Base-by-base conservation (phyloP, 148 eudicot species). In the Amaranthus palmeri region DNA sequence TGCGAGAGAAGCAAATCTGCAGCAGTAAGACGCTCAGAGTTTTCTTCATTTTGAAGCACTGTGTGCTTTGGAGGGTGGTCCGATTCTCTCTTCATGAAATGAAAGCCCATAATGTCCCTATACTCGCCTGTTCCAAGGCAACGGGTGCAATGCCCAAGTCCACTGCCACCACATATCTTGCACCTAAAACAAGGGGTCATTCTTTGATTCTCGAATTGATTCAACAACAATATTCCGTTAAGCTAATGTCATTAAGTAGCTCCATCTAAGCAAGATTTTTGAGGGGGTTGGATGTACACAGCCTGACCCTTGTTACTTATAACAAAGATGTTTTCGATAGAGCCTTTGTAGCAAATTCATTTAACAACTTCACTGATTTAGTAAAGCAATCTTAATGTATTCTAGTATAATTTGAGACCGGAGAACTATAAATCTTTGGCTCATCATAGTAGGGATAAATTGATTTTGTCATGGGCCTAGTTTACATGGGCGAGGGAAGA, bases 121-220 rank as follows among this genome's bases (percentile, higher is more conserved):
- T 93, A 88, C 69, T 88, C 95, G 73, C 96, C 98, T 0, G 98
- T 88, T 61, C 98, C 98, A 47, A 85, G 79, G 84, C 98, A 93
- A 63, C 95, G 93, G 54, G 75, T 55, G 52, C 98, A 93, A 76
- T 85, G 83, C 9, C 78, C 87, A 41, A 93, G 93, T 17, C 98
- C 98, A 62, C 98, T 93, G 10, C 96, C 98, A 51, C 98, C 87
- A 53, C 98, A 93, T 14, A 81, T 82, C 82, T 74, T 87, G 80
- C 98, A 93, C 97, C 97, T 92, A 81, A 25, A 68, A 52, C 7
- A 7, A 43, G 14, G 40, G 47, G 36, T 10, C n/a, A 70, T 59
- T n/a, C 43, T 36, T 60, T 63, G 55, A 49, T 65, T 15, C 43
- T 69, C 53, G 46, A 42, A 61, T 74, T 1, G 61, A 13, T 61